Base-by-base conservation (phyloP, 2,329 filamentous ascomycete species). In the Chaetomium sp. region DNA sequence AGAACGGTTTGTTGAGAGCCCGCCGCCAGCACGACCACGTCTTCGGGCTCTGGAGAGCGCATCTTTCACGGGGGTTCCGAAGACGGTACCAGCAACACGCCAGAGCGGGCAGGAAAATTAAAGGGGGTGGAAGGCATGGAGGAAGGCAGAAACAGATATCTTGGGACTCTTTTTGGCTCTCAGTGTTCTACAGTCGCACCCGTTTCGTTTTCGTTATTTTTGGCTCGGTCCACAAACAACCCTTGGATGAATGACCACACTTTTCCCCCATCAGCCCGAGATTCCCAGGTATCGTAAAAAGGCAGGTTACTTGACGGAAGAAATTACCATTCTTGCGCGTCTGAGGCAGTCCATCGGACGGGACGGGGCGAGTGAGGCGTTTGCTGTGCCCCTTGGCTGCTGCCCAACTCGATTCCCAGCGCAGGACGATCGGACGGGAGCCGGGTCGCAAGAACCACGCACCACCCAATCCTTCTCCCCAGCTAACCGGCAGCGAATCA, bases 401-500 rank as follows among this genome's bases (percentile, higher is more conserved):
- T 42, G 38, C 38, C 38, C 38, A 2, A 42, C 38, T 16, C 38
- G 38, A 42, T 42, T 42, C 16, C 16, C 38, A 19, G 7, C 38
- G 4, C 38, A 42, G n/a, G 38, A 16, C 38, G 38, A 47, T 53
- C 23, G 13, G 13, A 27, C 50, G 27, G 25, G 23, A 25, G 50
- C 13, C 13, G 23, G 0, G 50, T 56, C 53, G 35, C 31, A 56
- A 35, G 27, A 53, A 50, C 21, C 47, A 50, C 21, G 4, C n/a
- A 29, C 3, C 27, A 42, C 38, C 38, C 16, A 42, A n/a, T 42
- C 47, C 25, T 25, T 25, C 47, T 16, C 21, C 21, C 23, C n/a
- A n/a, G 19, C 4, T 23, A 47, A n/a, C 38, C 45, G 45, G 19
- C 45, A 31, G 50, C 50, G 50, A 53, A 53, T 53, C 50, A 53